Conservation (phyloP, 1,284 basidiomycete species). For the Ceratobasidium sp. region DNA sequence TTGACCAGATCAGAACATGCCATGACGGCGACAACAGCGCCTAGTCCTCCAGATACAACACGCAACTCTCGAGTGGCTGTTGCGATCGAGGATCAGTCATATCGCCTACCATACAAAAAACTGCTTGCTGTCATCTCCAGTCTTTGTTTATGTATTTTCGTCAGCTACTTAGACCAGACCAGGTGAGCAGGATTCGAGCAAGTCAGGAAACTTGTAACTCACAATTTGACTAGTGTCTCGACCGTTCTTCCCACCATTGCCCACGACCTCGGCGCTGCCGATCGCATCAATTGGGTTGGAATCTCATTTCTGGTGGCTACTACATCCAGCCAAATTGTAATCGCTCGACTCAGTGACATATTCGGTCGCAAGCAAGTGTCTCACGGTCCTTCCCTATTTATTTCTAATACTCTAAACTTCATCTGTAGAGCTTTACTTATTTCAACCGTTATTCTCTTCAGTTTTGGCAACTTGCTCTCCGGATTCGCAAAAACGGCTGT, state of each 20-base stretch:
- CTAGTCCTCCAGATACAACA: no score
- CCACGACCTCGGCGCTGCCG: conserved; percentile 45
- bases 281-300: conserved; percentile 45
- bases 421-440: conserved; percentile 38
- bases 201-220: no score
- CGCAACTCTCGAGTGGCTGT: not conserved
- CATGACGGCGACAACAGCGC: no score
- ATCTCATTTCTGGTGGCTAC: conserved; percentile 45
- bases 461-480: conserved; percentile 35
- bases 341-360: conserved; percentile 41
- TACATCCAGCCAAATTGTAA: conserved; percentile 43
- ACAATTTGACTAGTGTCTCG: no score
- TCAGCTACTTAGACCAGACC: conserved; percentile 44
- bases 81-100: conserved; percentile 41
- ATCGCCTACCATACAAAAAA: conserved; percentile 42
- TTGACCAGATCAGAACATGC: no score
- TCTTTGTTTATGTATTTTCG: conserved; percentile 40
- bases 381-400: not conserved
- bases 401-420: not conserved
- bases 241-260: conserved; percentile 41
- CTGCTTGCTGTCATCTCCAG: conserved; percentile 34
- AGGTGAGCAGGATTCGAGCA: conserved; percentile 10
- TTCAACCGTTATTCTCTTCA: conserved; percentile 35
- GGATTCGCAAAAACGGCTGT: conserved; percentile 38
- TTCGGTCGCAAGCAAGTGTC: conserved; percentile 43